A percentile compares a stretch with the other conserved stretches of the same genome.
phyloP scores from a whole-genome alignment of 176 grass and related monocot genomes.

The Luzula sylvatica region DNA sequence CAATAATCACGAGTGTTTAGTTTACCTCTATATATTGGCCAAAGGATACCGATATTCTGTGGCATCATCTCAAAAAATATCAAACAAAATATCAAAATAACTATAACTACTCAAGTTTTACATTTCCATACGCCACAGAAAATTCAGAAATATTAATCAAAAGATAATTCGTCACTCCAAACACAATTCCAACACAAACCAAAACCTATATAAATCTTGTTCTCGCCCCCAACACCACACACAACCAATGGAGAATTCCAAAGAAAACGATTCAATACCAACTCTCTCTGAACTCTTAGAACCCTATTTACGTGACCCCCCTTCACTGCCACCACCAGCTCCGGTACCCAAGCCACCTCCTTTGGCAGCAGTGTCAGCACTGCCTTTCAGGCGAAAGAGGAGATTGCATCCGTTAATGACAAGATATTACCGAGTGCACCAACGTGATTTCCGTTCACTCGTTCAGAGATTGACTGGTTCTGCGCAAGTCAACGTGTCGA shows the following conservation, averaged over 20 bases:
- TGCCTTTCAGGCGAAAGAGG: neutral
- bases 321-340: neutral
- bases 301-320: slow-evolving; percentile 7
- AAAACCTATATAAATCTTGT: too few species aligned
- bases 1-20: too few species aligned
- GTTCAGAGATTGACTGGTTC: neutral
- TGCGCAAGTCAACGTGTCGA: neutral
- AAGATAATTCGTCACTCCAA: too few species aligned
- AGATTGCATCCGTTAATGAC: neutral
- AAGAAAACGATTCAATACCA: neutral
- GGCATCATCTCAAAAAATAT: too few species aligned
- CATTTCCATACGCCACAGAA: too few species aligned
- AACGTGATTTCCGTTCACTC: neutral
- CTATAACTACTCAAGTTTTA: too few species aligned
- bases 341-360: neutral
- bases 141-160: too few species aligned
- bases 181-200: too few species aligned
- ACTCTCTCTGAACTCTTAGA: slow-evolving; percentile 2
- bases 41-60: too few species aligned
- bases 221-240: too few species aligned
- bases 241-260: neutral
- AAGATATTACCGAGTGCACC: slow-evolving; percentile 1
- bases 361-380: neutral
- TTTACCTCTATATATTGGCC: too few species aligned
- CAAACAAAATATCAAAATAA: too few species aligned